Conservation (phyloP, 2,329 filamentous ascomycete species). For the Aspergillus sp. region DNA sequence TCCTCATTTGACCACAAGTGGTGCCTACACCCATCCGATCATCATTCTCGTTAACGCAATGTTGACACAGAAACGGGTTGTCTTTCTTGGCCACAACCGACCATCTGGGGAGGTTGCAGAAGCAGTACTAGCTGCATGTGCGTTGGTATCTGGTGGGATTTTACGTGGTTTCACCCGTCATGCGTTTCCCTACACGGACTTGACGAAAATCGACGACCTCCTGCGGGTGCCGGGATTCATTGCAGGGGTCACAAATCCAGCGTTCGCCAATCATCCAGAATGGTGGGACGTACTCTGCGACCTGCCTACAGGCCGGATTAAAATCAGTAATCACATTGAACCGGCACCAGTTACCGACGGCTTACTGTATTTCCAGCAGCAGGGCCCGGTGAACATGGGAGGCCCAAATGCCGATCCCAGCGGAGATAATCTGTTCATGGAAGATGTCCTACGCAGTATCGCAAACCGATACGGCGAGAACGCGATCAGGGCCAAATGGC, state of each 20-base stretch:
- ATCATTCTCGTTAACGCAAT: constrained; percentile 93
- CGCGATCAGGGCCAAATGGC: constrained; percentile 87
- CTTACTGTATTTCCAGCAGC: constrained; percentile 81
- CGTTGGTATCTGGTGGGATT: constrained; percentile 87
- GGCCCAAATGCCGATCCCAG: constrained; percentile 63
- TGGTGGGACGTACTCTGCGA: constrained; percentile 99
- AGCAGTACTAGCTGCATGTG: constrained; percentile 95
- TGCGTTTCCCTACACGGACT: constrained; percentile 95
- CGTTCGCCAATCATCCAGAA: constrained; percentile 89
- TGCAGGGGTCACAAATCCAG: constrained; percentile 94
- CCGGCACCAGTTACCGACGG: constrained; percentile 79
- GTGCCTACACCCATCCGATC: constrained; percentile 85
- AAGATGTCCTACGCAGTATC: constrained; percentile 79
- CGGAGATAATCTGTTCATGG: constrained; percentile 86
- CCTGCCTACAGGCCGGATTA: constrained; percentile 85
- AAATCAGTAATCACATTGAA: constrained; percentile 89
- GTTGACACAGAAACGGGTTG: constrained; percentile 91
- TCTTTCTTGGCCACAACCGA: constrained; percentile 93
- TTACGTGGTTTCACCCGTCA: constrained; percentile 91
- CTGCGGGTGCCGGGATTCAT: constrained; percentile 97
- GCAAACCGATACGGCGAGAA: constrained; percentile 83
- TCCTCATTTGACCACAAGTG: constrained; percentile 89
- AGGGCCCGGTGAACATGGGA: constrained; percentile 39
- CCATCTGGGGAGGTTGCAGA: constrained; percentile 95
- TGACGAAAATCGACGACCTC: constrained; percentile 96